Conservation (phyloP, 1,284 basidiomycete species). For the Cutaneotrichosporon curvatum region DNA sequence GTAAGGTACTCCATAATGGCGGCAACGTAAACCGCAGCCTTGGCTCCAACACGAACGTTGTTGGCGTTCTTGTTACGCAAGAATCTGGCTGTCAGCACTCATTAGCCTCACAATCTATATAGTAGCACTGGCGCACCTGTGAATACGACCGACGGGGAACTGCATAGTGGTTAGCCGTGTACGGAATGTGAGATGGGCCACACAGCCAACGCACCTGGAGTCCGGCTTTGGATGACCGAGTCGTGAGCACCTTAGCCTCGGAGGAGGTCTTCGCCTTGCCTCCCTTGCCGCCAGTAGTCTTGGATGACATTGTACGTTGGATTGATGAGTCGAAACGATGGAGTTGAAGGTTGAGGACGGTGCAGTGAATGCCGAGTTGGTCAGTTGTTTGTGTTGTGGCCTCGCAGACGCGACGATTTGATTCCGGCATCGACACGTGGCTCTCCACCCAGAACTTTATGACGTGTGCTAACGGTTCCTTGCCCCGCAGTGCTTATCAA, state of each 20-base stretch:
- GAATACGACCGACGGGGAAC: slow-evolving; percentile 45
- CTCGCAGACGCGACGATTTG: no score
- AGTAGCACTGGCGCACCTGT: slow-evolving; percentile 23
- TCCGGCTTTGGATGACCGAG: slow-evolving; percentile 73
- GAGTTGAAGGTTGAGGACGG: slow-evolving; percentile 1
- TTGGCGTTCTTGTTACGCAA: slow-evolving; percentile 87
- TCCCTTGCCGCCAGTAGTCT: slow-evolving; percentile 47
- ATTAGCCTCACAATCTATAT: neutral
- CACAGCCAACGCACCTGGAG: slow-evolving; percentile 58
- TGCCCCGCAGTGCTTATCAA: no score
- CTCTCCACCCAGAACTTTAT: neutral
- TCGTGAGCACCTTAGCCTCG: slow-evolving; percentile 52
- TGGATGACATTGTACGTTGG: slow-evolving; percentile 35
- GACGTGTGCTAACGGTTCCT: no score
- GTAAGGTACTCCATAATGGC: slow-evolving; percentile 48
- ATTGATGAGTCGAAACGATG: slow-evolving; percentile 15
- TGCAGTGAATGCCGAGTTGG: slow-evolving; percentile 11
- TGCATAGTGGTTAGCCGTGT: slow-evolving; percentile 11
- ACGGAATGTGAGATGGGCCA: neutral
- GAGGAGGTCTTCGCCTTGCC: slow-evolving; percentile 48
- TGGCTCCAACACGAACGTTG: slow-evolving; percentile 57
- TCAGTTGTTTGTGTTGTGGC: no score
- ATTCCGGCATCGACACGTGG: no score
- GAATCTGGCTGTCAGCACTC: slow-evolving; percentile 55
- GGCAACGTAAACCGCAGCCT: slow-evolving; percentile 48